Base-by-base conservation (phyloP, 2,329 filamentous ascomycete species). In the Ceratocystis albifundus region DNA sequence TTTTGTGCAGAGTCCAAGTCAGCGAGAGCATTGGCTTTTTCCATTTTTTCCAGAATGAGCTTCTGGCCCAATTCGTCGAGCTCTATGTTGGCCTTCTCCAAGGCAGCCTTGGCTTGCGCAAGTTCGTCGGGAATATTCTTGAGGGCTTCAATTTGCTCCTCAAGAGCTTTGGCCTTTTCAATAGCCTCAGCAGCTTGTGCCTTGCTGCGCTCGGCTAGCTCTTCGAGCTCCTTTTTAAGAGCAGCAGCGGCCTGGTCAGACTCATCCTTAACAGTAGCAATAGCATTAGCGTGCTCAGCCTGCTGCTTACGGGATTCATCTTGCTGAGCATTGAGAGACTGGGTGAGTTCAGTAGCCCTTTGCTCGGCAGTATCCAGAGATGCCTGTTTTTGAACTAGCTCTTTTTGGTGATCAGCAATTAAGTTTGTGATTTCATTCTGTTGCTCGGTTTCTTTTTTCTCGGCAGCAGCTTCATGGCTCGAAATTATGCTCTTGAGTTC, bases 21-120 rank as follows among this genome's bases (percentile, higher is more conserved):
- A 22, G 84, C 83, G 73, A 83, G 78, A 8, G 82, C 79, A 66
- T 80, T 81, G 68, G 83, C 80, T 68, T 82, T 82, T 66, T 80
- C 80, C 76, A 84, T 83, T 77, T 85, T 85, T 69, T 82, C 81
- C 62, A 80, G 77, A 1, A 81, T 83, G 53, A 85, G 79, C 70
- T 81, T 77, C 70, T 80, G 79, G 66, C 79, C 78, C 69, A 84
- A 73, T 28, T 79, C 76, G 69, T 79, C 77, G 41, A 77, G 72
- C 70, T 85, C 82, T 32, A 48, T 30, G 20, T 68, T 68, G 15
- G 57, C 66, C 36, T 68, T 68, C n/a, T 68, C 66, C 6, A 65
- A 4, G 4, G 61, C 62, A 30, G 65, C 48, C 63, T 65, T 65
- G 4, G 59, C n/a, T n/a, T 64, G 45, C 4, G 57, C 46, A 53